Conservation (phyloP, 805 yeast species). For the Saturnispora halmiae region DNA sequence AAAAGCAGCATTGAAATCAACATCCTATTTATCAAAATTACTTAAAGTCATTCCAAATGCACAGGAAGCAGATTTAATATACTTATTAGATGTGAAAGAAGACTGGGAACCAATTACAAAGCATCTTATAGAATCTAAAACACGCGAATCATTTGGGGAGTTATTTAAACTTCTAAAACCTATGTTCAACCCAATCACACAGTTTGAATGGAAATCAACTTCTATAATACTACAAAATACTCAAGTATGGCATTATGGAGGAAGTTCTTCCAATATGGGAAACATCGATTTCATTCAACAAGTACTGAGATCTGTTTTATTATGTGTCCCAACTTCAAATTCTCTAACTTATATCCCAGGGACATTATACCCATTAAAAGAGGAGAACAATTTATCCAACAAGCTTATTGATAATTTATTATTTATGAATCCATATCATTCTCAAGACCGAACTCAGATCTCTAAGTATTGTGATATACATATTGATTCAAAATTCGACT, state of each 20-base stretch:
- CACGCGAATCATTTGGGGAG: neutral
- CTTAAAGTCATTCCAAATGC: no score
- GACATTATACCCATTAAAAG: neutral
- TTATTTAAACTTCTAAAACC: neutral
- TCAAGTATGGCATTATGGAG: slow-evolving; percentile 15
- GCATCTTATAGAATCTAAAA: neutral
- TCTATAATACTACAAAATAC: slow-evolving; percentile 10
- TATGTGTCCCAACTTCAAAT: no score
- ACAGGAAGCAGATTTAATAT: no score
- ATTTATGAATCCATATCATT: neutral
- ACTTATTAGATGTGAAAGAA: no score
- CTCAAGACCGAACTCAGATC: neutral
- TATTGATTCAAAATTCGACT: slow-evolving; percentile 6
- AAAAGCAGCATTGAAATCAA: no score
- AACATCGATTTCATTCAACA: slow-evolving; percentile 24
- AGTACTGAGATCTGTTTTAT: slow-evolving; percentile 14
- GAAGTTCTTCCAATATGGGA: slow-evolving; percentile 14
- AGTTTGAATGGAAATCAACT: slow-evolving; percentile 7
- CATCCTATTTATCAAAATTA: no score
- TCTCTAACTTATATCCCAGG: no score
- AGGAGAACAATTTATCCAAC: neutral
- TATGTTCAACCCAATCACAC: neutral
- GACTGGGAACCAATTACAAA: neutral
- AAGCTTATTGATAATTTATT: neutral
- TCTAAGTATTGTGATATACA: slow-evolving; percentile 6